Conservation (phyloP, 768 basidiomycete species). For the Neoboletus subvelutipes region DNA sequence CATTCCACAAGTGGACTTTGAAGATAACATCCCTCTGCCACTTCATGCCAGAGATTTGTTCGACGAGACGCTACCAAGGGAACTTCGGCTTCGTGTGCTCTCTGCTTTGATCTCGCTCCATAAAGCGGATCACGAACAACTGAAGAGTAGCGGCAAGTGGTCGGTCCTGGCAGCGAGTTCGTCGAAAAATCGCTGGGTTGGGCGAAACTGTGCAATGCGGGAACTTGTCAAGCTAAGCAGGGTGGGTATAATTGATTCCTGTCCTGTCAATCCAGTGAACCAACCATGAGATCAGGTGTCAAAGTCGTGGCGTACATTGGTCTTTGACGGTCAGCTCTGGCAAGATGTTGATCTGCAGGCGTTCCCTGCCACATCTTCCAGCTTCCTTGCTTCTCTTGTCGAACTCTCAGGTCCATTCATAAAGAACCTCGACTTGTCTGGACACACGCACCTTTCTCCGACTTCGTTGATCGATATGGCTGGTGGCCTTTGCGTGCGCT, state of each 20-base stretch:
- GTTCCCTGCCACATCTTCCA: conserved; percentile 56
- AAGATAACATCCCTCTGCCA: conserved; percentile 56
- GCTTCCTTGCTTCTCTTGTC: conserved; percentile 53
- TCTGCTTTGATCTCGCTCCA: conserved; percentile 53
- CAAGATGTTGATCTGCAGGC: conserved; percentile 56
- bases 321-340: conserved; percentile 91
- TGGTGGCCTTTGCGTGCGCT: conserved; percentile 50
- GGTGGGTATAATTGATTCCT: conserved; percentile 47
- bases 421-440: conserved; percentile 57
- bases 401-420: conserved; percentile 63
- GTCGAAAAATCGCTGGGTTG: conserved; percentile 69
- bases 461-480: conserved; percentile 52
- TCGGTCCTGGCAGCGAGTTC: conserved; percentile 59
- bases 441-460: conserved; percentile 53
- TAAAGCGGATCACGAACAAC: conserved; percentile 54
- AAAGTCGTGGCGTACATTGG: conserved; percentile 69
- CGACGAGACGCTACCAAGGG: conserved; percentile 68
- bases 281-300: conserved; percentile 56
- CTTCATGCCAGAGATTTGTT: conserved; percentile 53
- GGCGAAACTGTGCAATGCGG: conserved; percentile 67
- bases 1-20: conserved; percentile 43
- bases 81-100: conserved; percentile 65
- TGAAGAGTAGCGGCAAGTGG: conserved; percentile 52
- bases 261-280: conserved; percentile 12
- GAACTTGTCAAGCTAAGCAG: conserved; percentile 79